Conservation (phyloP, 805 yeast species). For the Ascoidea rubescens region DNA sequence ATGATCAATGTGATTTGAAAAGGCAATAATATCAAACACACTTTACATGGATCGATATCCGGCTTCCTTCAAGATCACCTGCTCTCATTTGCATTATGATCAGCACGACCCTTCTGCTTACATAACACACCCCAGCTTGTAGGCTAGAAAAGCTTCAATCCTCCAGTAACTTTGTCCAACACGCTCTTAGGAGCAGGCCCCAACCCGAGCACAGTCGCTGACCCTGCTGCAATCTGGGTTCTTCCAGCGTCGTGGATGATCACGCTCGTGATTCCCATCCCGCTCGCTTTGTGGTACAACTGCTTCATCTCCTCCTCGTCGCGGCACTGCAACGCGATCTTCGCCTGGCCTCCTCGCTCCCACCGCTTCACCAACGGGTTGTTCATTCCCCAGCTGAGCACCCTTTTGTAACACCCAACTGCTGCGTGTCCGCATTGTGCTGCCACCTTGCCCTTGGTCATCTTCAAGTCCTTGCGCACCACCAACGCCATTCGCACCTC, state of each 20-base stretch:
- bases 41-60: too few species aligned
- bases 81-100: too few species aligned
- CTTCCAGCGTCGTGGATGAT: constrained; percentile 94
- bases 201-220: constrained; percentile 89
- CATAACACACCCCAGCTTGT: too few species aligned
- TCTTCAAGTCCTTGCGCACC: constrained; percentile 76
- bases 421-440: constrained; percentile 99
- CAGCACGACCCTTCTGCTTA: too few species aligned
- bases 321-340: constrained; percentile 70
- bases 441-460: constrained; percentile 93
- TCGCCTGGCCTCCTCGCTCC: constrained; percentile 83
- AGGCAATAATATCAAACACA: too few species aligned
- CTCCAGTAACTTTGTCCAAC: constrained; percentile 72
- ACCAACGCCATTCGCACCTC: constrained; percentile 80
- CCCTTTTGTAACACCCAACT: constrained; percentile 59
- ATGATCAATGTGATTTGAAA: too few species aligned
- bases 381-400: constrained; percentile 25
- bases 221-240: constrained; percentile 92
- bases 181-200: constrained; percentile 90
- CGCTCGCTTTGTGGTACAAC: constrained; percentile 63
- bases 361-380: constrained; percentile 60
- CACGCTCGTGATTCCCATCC: constrained; percentile 63
- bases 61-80: too few species aligned
- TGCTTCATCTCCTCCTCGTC: constrained; percentile 59
- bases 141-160: constrained; percentile 51